These are phyloP conservation scores for Lanmaoa pseudosensibilis DNA, from an alignment of 768 basidiomycete species.

Conservation along the genomic window DNA sequence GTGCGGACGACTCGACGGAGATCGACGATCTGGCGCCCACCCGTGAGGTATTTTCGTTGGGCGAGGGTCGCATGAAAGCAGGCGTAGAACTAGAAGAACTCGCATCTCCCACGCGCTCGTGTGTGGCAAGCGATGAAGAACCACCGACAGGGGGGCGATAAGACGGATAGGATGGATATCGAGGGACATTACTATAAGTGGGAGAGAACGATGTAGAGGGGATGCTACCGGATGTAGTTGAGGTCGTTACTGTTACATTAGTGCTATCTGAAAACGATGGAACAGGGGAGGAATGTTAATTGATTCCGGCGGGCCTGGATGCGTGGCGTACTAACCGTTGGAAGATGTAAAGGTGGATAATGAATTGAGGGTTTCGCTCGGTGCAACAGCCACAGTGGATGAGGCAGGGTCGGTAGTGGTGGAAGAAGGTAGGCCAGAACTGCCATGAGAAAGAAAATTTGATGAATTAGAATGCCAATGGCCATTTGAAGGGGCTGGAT, in stretches of 20 bases:
- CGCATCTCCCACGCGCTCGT: conserved; percentile 17
- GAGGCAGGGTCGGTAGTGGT: conserved; percentile 5
- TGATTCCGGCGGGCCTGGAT: conserved; percentile 4
- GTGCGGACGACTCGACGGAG: conserved; percentile 8
- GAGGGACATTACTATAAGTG: conserved; percentile 23
- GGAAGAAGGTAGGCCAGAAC: conserved; percentile 3
- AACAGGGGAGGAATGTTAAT: conserved; percentile 10
- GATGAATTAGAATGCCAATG: conserved; percentile 22
- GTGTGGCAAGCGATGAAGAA: conserved; percentile 14
- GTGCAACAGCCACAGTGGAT: conserved; percentile 11
- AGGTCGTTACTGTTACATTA: conserved; percentile 3
- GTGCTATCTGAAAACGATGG: conserved; percentile 12
- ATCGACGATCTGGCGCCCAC: conserved; percentile 9
- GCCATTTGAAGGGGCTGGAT: conserved; percentile 12
- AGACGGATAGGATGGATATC: conserved; percentile 25
- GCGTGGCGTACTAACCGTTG: conserved; percentile 23
- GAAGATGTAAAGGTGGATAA: conserved; percentile 18
- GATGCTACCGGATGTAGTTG: conserved; percentile 13
- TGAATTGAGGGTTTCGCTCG: conserved; percentile 13
- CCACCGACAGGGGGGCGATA: conserved; percentile 20
- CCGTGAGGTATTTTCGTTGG: conserved; percentile 14
- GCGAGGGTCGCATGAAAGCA: conserved; percentile 20
- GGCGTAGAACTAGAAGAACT: conserved; percentile 8
- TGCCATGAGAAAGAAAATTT: conserved; percentile 19
- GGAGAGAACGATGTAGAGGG: conserved; percentile 22